These are phyloP conservation scores for Batkoa obscura DNA, from an alignment of 371 early-diverging fungal species.

Conservation along the genomic window DNA sequence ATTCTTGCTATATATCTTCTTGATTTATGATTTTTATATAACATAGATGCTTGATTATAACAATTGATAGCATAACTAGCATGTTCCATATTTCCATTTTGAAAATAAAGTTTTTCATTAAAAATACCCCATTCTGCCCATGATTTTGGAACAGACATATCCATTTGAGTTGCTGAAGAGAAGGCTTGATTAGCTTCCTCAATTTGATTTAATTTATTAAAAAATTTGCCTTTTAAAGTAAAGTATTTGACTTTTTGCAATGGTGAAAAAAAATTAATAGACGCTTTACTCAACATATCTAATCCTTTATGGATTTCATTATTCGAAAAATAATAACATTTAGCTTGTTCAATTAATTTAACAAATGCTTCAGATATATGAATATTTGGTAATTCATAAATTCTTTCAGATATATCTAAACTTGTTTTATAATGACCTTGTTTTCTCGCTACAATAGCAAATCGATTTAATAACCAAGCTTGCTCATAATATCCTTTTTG, in stretches of 20 bases:
- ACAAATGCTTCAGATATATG: conserved; percentile 97
- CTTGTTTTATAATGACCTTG: conserved; percentile 91
- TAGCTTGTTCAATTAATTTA: conserved; percentile 96
- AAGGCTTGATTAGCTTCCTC: conserved; percentile 88
- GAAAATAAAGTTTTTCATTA: conserved; percentile 76
- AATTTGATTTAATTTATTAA: conserved; percentile 63
- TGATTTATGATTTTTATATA: conserved; percentile 70
- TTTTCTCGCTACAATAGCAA: conserved; percentile 94
- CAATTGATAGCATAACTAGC: conserved; percentile 88
- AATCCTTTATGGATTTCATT: conserved; percentile 78
- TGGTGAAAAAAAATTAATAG: conserved; percentile 82
- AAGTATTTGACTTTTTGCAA: conserved; percentile 97
- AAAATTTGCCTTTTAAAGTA: conserved; percentile 86
- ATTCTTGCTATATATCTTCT: conserved; percentile 80
- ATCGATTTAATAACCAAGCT: conserved; percentile 99
- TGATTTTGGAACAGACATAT: conserved; percentile 67
- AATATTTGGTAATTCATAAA: conserved; percentile 97
- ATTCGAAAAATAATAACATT: conserved; percentile 80
- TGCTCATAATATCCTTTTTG: conserved; percentile 98
- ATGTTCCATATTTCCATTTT: conserved; percentile 59
- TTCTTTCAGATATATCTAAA: conserved; percentile 77
- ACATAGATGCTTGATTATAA: conserved; percentile 86
- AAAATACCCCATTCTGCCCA: conserved; percentile 98
- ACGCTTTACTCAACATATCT: conserved; percentile 97
- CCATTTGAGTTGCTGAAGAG: conserved; percentile 84